Evolutionary conservation across 2,329 filamentous ascomycete species (phyloP).

Genomic region (Ramichloridium luteum): DNA sequence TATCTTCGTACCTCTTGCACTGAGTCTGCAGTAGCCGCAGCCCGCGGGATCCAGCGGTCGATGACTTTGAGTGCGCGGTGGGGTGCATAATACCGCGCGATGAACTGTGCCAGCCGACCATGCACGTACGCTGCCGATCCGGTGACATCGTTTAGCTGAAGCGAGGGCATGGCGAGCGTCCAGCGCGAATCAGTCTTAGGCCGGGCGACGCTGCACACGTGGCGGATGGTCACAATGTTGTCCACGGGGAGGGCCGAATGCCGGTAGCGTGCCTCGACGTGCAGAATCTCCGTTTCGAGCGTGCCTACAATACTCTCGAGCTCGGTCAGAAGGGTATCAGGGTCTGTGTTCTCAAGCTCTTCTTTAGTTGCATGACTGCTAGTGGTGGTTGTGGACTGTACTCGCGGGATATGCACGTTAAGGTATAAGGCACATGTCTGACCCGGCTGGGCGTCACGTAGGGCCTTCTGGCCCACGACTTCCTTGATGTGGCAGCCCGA

Average conservation of each 20-base stretch:
- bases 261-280: slow-evolving; percentile 25
- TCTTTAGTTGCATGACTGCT: background rate
- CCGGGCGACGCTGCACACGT: slow-evolving; percentile 20
- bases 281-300: slow-evolving; percentile 19
- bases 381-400: slow-evolving; percentile 4
- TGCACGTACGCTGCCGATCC: too few relatives aligned
- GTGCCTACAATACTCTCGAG: slow-evolving; percentile 24
- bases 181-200: slow-evolving; percentile 23
- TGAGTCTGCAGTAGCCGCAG: slow-evolving; percentile 4
- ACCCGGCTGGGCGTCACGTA: slow-evolving; percentile 16
- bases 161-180: slow-evolving; percentile 14
- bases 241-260: slow-evolving; percentile 23
- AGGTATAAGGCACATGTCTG: slow-evolving; percentile 20
- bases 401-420: slow-evolving; percentile 16
- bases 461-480: slow-evolving; percentile 19
- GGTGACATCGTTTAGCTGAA: too few relatives aligned
- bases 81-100: slow-evolving; percentile 14
- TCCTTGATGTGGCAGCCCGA: slow-evolving; percentile 16
- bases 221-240: slow-evolving; percentile 20
- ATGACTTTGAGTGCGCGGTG: slow-evolving; percentile 16
- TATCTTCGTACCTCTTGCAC: slow-evolving; percentile 8
- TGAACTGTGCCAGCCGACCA: slow-evolving; percentile 14
- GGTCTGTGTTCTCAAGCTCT: slow-evolving; percentile 9
- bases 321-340: slow-evolving; percentile 20
- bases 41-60: slow-evolving; percentile 12